Evolutionary conservation across 2,329 filamentous ascomycete species (phyloP), one percentile per base, ranked within the genome.

Genomic region (Nigrospora osmanthi): DNA sequence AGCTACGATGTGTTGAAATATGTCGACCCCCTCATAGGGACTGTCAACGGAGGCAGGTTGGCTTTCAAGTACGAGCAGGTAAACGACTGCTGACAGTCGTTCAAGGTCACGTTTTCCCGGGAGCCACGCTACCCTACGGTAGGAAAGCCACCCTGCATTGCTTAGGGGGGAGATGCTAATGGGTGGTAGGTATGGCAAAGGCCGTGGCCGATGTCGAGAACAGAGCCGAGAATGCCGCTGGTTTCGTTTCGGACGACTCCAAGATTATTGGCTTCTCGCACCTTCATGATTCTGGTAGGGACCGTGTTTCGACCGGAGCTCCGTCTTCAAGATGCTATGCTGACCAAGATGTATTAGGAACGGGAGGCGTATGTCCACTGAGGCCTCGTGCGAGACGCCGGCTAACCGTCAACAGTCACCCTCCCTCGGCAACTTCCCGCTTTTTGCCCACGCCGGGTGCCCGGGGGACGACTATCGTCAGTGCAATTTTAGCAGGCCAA

Each of bases 341-440:
- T 42, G 15, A 42, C 14, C 12, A 14, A 32, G 6, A 16, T 3
- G 23, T 10, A 6, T 19, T 7, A 61, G 59, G 59, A 30, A 62
- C 59, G n/a, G 59, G 59, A 45, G 59, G 59, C 42, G 58, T 61
- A 47, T 57, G 59, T 58, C 19, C 11, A 13, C 31, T 35, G n/a
- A 28, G 12, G 6, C 31, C 17, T 23, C 23, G 6, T 16, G 17
- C 32, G 23, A 14, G 19, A 17, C 14, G 28, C 23, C 23, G 23
- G 9, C 52, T 59, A 43, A 60, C 43, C 14, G 35, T 41, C 16
- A n/a, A 36, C 41, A 61, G 58, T 54, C 45, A 30, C 70, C 72
- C 9, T 77, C 73, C 5, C 53, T 77, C 46, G 73, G 73, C 16
- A 76, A 76, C 47, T 77, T 77, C 46, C 73, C 73, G 3, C 53